A percentile compares a stretch with the other conserved stretches of the same genome.
Evolutionary conservation across 2,329 filamentous ascomycete species (phyloP).

Genomic region (Nothophoma quercina): DNA sequence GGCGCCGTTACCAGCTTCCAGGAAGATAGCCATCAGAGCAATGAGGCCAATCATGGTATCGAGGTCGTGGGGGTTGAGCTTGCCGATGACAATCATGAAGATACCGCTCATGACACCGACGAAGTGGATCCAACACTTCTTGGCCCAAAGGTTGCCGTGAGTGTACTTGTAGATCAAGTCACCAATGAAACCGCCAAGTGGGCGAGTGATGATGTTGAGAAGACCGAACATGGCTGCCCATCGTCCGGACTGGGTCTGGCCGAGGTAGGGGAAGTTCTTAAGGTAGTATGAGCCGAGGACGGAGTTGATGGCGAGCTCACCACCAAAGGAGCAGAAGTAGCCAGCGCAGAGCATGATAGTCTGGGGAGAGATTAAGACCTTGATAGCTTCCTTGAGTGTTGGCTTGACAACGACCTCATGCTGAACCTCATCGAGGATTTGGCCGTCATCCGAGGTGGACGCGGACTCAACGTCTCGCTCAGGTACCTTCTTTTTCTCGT

Average conservation of each 20-base stretch:
- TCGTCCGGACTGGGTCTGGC: conserved; percentile 62
- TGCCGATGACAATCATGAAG: conserved; percentile 69
- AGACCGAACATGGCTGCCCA: conserved; percentile 80
- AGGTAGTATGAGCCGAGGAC: conserved; percentile 67
- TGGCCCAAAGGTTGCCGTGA: conserved; percentile 63
- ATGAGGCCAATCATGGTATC: conserved; percentile 78
- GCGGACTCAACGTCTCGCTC: conserved; percentile 55
- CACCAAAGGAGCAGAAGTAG: conserved; percentile 69
- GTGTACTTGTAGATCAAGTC: conserved; percentile 64
- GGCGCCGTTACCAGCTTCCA: conserved; percentile 84
- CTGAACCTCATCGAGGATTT: conserved; percentile 64
- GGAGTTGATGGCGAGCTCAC: conserved; percentile 67
- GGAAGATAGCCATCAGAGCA: conserved; percentile 79
- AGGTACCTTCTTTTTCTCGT: conserved; percentile 45
- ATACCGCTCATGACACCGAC: conserved; percentile 64
- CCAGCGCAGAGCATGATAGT: conserved; percentile 61
- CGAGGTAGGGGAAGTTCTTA: conserved; percentile 62
- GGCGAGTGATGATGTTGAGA: conserved; percentile 72
- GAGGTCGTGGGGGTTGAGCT: conserved; percentile 67
- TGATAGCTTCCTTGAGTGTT: conserved; percentile 64
- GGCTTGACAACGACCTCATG: conserved; percentile 70
- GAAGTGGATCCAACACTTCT: conserved; percentile 68
- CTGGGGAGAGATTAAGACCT: conserved; percentile 68
- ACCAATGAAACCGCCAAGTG: conserved; percentile 68
- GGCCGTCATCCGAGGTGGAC: conserved; percentile 53